These are phyloP conservation scores for Urochloa ruziziensis DNA, from an alignment of 176 grass and related monocot species.

Conservation along the genomic window DNA sequence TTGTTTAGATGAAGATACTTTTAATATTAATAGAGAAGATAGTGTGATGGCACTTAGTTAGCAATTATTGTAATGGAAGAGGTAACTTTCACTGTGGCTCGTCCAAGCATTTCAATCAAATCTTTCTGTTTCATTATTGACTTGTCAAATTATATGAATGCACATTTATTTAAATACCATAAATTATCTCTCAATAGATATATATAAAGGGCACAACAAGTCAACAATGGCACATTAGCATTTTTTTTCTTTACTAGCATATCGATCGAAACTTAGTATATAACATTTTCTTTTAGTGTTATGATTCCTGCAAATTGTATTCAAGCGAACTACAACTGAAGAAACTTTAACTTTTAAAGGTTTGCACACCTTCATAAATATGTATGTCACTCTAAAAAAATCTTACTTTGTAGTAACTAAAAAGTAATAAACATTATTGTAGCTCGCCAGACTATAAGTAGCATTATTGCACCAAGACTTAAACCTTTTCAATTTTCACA, in stretches of 20 bases:
- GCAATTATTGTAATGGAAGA: too few species aligned
- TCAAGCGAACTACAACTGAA: neutral
- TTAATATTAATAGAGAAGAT: neutral
- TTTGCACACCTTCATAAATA: neutral
- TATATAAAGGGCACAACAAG: neutral
- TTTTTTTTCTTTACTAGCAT: neutral
- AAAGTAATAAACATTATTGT: too few species aligned
- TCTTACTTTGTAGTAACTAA: neutral
- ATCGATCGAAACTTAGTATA: neutral
- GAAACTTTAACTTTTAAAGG: neutral
- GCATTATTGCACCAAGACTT: neutral
- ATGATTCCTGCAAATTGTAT: neutral
- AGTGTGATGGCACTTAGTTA: neutral
- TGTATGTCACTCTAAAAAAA: neutral
- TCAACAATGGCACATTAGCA: too few species aligned
- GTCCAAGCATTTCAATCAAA: slow-evolving; percentile 3
- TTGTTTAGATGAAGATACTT: neutral
- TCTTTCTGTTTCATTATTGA: neutral
- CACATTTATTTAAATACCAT: neutral
- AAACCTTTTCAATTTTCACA: neutral
- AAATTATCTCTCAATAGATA: neutral
- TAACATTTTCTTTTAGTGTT: neutral
- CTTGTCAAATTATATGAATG: neutral
- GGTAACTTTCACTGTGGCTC: neutral
- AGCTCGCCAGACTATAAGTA: neutral